Conservation (phyloP, 345 rosid genomes). For the Firmiana major region DNA sequence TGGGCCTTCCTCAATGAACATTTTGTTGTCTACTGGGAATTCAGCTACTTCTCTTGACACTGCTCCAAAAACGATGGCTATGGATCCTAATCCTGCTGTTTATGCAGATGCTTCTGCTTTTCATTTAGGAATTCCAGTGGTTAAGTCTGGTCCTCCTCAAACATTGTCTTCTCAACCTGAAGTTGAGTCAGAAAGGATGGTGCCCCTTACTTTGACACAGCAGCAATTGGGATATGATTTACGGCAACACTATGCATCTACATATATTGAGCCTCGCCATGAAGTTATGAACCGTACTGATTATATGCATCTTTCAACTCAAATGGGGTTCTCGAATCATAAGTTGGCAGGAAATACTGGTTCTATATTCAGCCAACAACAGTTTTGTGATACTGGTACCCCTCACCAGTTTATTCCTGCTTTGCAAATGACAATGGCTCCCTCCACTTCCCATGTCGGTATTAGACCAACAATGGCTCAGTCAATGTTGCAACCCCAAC, state of each 20-base stretch:
- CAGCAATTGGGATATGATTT: constrained; percentile 42
- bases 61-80: constrained; percentile 25
- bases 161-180: constrained; percentile 32
- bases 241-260: constrained; percentile 32
- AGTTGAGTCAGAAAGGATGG: constrained; percentile 39
- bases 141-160: constrained; percentile 36
- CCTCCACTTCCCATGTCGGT: constrained; percentile 39
- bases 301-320: constrained; percentile 34
- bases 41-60: constrained; percentile 25
- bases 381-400: constrained; percentile 27
- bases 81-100: constrained; percentile 30
- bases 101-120: constrained; percentile 37
- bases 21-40: constrained; percentile 35
- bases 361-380: constrained; percentile 37
- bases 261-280: constrained; percentile 41
- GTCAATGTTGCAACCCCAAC: constrained; percentile 43
- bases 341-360: constrained; percentile 33
- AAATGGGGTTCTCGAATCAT: constrained; percentile 41
- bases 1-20: constrained; percentile 30
- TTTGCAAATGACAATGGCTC: constrained; percentile 40
- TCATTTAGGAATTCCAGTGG: constrained; percentile 34
- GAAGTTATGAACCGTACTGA: constrained; percentile 34
- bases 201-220: constrained; percentile 27
- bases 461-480: constrained; percentile 44
- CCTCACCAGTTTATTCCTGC: constrained; percentile 46